A percentile compares a stretch with the other conserved stretches of the same genome.
phyloP scores from a whole-genome alignment of 139 green algal genomes.

The Coelastrella sp. region DNA sequence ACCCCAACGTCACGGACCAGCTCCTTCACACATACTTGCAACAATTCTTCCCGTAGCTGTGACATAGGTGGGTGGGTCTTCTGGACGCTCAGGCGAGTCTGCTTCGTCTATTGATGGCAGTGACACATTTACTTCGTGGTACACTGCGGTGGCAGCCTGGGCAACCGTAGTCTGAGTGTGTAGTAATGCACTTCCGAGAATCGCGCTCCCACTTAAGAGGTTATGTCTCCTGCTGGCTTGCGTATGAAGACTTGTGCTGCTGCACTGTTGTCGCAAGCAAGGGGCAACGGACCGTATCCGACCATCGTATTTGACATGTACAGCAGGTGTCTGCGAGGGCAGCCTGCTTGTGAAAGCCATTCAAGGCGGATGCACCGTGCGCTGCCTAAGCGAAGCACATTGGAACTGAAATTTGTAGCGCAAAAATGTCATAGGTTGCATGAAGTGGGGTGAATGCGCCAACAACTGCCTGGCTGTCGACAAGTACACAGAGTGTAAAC shows the following conservation, averaged over 20 bases:
- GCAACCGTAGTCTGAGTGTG: slow-evolving; percentile 8
- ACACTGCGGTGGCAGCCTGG: slow-evolving; percentile 26
- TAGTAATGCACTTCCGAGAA: slow-evolving; percentile 4
- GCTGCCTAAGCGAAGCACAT: not conserved
- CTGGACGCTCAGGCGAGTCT: not conserved
- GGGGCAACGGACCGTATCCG: not conserved
- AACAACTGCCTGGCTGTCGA: too few relatives aligned
- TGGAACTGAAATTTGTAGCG: too few relatives aligned
- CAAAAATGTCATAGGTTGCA: too few relatives aligned
- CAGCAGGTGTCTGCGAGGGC: not conserved
- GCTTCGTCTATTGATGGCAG: slow-evolving; percentile 5
- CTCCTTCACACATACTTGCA: slow-evolving; percentile 68
- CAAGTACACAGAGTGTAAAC: too few relatives aligned
- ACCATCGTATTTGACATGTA: not conserved
- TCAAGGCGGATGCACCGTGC: not conserved
- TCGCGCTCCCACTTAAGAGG: slow-evolving; percentile 7
- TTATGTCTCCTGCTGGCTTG: slow-evolving; percentile 11
- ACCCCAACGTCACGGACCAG: not conserved
- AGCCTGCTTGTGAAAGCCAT: slow-evolving; percentile 18
- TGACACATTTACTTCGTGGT: slow-evolving; percentile 38
- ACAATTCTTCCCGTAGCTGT: slow-evolving; percentile 80
- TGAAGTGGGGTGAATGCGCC: too few relatives aligned
- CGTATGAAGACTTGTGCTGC: not conserved
- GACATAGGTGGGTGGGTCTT: slow-evolving; percentile 76
- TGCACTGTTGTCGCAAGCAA: not conserved